These are phyloP conservation scores for Obelidium mucronatum DNA, from an alignment of 192 early-diverging fungal genomes.

Conservation along the genomic window DNA sequence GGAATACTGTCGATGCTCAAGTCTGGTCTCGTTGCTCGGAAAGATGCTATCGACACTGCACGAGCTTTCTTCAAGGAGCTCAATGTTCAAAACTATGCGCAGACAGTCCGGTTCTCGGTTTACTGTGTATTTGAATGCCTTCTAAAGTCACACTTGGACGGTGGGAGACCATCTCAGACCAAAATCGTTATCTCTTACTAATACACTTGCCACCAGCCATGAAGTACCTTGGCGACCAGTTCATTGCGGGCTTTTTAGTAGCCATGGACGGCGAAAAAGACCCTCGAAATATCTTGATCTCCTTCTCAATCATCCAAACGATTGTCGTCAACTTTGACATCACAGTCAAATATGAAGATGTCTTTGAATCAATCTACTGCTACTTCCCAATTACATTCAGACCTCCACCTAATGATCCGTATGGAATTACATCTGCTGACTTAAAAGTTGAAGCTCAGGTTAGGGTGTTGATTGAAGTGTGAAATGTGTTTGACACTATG, in stretches of 20 bases:
- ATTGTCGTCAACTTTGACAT: slow-evolving; percentile 84
- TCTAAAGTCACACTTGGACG: slow-evolving; percentile 63
- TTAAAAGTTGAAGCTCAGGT: slow-evolving; percentile 84
- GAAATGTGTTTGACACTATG: background rate
- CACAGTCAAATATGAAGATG: slow-evolving; percentile 73
- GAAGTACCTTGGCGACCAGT: slow-evolving; percentile 38
- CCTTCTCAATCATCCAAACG: slow-evolving; percentile 76
- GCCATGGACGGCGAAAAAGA: slow-evolving; percentile 98
- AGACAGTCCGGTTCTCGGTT: slow-evolving; percentile 77
- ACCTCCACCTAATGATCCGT: slow-evolving; percentile 92
- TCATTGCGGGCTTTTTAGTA: slow-evolving; percentile 30
- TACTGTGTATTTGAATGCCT: slow-evolving; percentile 78
- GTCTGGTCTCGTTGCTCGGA: slow-evolving; percentile 13
- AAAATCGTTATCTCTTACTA: slow-evolving; percentile 27
- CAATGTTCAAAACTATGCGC: slow-evolving; percentile 91
- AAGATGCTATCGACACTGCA: slow-evolving; percentile 31
- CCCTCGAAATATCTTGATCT: slow-evolving; percentile 90
- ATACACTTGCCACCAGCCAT: background rate
- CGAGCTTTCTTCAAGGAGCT: slow-evolving; percentile 80
- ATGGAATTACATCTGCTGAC: slow-evolving; percentile 93
- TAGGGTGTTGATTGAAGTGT: slow-evolving; percentile 70
- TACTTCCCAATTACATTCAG: slow-evolving; percentile 99
- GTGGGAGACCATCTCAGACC: slow-evolving; percentile 41
- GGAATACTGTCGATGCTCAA: slow-evolving; percentile 51
- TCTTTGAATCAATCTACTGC: slow-evolving; percentile 98